Evolutionary conservation across 805 yeast genomes (phyloP).

Genomic region (Candida sakaeoensis): DNA sequence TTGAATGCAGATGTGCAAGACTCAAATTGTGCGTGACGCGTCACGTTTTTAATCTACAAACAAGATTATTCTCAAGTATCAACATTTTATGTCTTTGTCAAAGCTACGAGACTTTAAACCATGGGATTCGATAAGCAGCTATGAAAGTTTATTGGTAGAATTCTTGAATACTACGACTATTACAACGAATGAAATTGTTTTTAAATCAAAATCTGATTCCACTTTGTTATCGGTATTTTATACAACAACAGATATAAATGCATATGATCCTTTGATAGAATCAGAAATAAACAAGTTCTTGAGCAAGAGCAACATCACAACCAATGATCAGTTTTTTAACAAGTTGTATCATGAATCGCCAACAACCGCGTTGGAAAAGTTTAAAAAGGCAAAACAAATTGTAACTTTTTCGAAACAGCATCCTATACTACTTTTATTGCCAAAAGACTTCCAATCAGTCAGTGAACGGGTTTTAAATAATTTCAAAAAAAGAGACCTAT

Average conservation of each 20-base stretch:
- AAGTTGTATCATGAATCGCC: not conserved
- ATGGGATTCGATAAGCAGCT: constrained; percentile 1
- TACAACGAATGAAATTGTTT: not conserved
- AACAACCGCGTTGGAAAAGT: not conserved
- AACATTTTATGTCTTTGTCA: not conserved
- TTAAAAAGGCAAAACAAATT: not conserved
- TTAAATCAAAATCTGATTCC: not conserved
- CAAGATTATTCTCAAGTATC: not conserved
- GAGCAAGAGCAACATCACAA: not conserved
- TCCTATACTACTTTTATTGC: not conserved
- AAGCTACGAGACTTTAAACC: constrained; percentile 4
- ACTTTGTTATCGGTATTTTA: not conserved
- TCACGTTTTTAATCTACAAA: not conserved
- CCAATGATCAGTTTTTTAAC: constrained; percentile 1
- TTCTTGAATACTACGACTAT: constrained; percentile 1
- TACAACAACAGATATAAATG: not conserved
- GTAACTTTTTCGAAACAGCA: constrained; percentile 1
- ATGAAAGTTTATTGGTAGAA: constrained; percentile 1
- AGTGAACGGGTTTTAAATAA: not conserved
- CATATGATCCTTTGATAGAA: not conserved
- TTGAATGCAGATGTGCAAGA: not conserved
- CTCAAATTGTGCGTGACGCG: not conserved
- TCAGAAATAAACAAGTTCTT: not conserved
- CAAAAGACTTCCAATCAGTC: not conserved
- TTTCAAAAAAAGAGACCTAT: constrained; percentile 7